Evolutionary conservation across 129 eudicot species (phyloP), one percentile per base, ranked within the genome.

Genomic region (Oenanthe sinensis): DNA sequence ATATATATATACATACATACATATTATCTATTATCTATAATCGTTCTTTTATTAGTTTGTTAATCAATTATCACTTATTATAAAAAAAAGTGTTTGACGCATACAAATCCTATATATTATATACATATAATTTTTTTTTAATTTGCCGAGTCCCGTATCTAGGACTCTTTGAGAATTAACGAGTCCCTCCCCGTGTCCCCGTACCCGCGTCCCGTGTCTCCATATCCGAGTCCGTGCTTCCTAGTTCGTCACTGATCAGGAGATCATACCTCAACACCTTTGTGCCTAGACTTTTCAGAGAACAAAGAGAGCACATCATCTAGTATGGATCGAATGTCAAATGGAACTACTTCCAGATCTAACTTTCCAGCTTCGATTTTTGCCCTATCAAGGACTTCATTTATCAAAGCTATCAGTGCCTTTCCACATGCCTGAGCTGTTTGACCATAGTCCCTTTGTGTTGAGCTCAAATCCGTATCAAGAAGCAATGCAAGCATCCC

Each of bases 291-390:
- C 78, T 90, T 90, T 71, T 92, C 97, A 24, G 97, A 92, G 77
- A 92, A 92, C 42, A 92, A 85, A 45, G 97, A 92, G 81, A 92
- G 88, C 20, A 92, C 97, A 60, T 92, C 97, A 46, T 92, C 97
- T 33, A 92, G 83, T 75, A 92, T 92, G 17, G 92, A 83, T 43
- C 96, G 89, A 55, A 92, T 79, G 81, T 88, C 86, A 87, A 92
- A 90, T 4, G 92, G 93, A 46, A 90, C 96, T 7, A 90, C 88
- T 80, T 92, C 93, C n/a, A 92, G 84, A 75, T 92, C 96, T 77
- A 92, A 82, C 88, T 92, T 92, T 85, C 96, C 96, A 46, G 96
- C 96, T 89, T 92, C 97, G 5, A 92, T 92, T 78, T 92, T 92
- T 49, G 97, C 96, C 55, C 93, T 78, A 75, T 92, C 97, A 52